Evolutionary conservation across 1,284 basidiomycete species (phyloP).

Genomic region (Trametes hirsuta): DNA sequence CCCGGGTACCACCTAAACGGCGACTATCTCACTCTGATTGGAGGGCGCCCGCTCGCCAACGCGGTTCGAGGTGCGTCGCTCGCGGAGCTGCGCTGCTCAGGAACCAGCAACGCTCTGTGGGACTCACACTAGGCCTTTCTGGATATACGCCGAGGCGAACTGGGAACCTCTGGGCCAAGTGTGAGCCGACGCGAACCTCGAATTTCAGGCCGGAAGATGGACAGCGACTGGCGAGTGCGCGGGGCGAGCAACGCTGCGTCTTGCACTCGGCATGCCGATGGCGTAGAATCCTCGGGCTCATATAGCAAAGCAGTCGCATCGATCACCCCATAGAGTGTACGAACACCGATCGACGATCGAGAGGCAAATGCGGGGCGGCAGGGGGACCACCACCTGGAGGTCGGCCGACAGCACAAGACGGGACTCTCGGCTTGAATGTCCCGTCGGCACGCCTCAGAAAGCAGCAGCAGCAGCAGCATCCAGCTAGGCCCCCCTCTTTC

Average conservation of each 20-base stretch:
- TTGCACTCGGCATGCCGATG: too few species aligned
- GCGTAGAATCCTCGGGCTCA: too few species aligned
- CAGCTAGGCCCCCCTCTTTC: too few species aligned
- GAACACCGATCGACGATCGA: conserved; percentile 10
- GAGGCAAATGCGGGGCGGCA: neutral
- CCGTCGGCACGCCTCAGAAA: neutral
- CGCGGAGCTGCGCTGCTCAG: neutral
- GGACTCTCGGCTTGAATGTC: too few species aligned
- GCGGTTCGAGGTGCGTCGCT: conserved; percentile 10
- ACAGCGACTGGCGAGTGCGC: neutral
- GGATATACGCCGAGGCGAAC: neutral
- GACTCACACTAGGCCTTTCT: conserved; percentile 6
- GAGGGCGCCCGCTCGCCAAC: neutral
- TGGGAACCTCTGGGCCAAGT: neutral
- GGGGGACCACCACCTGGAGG: neutral
- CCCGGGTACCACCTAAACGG: conserved; percentile 14
- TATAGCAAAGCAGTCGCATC: neutral
- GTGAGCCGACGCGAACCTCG: neutral
- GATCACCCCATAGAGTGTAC: neutral
- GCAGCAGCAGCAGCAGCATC: too few species aligned
- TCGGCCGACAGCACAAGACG: too few species aligned
- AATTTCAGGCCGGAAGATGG: too few species aligned
- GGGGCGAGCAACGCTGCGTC: too few species aligned
- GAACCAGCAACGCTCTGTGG: neutral
- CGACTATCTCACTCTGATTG: conserved; percentile 13